A percentile compares a stretch with the other conserved stretches of the same genome.
Conservation (phyloP, 345 rosid genomes). For the Populus pruinosa region DNA sequence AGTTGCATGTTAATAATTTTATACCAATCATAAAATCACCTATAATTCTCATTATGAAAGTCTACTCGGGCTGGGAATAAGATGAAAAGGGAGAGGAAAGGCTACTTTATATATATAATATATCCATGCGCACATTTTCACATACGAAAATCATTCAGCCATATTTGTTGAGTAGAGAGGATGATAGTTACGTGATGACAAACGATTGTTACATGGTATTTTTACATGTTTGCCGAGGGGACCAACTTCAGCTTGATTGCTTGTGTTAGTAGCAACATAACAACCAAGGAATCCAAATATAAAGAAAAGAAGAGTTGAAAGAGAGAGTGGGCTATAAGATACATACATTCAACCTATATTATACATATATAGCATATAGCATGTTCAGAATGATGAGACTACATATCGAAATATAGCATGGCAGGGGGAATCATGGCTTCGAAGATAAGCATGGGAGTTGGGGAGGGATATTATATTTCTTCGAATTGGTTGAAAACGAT, state of each 20-base stretch:
- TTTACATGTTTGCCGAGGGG: neutral
- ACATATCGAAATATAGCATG: neutral
- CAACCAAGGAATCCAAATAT: neutral
- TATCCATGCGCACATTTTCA: neutral
- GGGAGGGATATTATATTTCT: neutral
- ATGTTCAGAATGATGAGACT: neutral
- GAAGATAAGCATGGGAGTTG: conserved; percentile 32
- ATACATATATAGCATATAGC: neutral
- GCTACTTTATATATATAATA: too few relatives aligned
- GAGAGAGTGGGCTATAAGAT: neutral
- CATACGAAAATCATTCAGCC: neutral
- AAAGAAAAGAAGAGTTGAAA: neutral
- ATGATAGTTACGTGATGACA: neutral
- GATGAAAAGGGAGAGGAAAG: too few relatives aligned
- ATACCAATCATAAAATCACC: too few relatives aligned
- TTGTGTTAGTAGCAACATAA: neutral
- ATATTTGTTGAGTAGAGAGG: neutral
- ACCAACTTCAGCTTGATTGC: neutral
- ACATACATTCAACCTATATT: neutral
- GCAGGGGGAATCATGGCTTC: conserved; percentile 24
- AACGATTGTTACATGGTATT: neutral
- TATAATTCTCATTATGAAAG: too few relatives aligned
- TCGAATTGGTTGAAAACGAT: conserved; percentile 25
- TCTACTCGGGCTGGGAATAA: too few relatives aligned
- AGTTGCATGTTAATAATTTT: too few relatives aligned